Conservation (phyloP, 225 moss, liverwort and hornwort genomes). For the Climacium dendroides region DNA sequence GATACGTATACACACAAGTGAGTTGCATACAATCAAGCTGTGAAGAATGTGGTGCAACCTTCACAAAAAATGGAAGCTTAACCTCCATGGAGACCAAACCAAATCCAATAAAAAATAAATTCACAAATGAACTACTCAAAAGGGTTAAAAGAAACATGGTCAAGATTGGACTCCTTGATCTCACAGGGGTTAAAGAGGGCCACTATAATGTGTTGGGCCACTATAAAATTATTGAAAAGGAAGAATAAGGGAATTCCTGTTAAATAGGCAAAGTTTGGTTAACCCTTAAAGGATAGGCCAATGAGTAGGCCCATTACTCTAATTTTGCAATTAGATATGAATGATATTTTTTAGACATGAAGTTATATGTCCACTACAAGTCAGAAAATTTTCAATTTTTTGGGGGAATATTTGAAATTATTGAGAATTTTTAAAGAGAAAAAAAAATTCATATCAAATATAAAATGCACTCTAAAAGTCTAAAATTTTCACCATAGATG, state of each 20-base stretch:
- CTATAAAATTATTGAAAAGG: background rate
- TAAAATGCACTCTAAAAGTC: too few relatives aligned
- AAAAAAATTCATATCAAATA: too few relatives aligned
- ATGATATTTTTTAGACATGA: too few relatives aligned
- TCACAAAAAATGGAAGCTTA: background rate
- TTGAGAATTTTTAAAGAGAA: too few relatives aligned
- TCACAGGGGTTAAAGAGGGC: rapidly evolving
- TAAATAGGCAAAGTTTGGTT: background rate
- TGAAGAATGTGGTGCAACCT: background rate
- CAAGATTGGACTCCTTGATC: background rate
- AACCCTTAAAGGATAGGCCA: too few relatives aligned
- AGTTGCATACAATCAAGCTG: background rate
- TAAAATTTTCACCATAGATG: too few relatives aligned
- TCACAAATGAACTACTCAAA: background rate
- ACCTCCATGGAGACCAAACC: background rate
- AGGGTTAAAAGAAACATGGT: background rate
- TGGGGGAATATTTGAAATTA: too few relatives aligned
- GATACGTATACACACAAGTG: background rate
- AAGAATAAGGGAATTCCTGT: background rate
- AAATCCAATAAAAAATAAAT: background rate
- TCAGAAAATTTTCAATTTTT: too few relatives aligned
- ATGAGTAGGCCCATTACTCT: too few relatives aligned
- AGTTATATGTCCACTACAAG: too few relatives aligned
- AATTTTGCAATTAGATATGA: too few relatives aligned
- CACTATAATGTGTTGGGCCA: background rate